These are phyloP conservation scores for Astrephomene gubernaculifera DNA, from an alignment of 139 green algal genomes.

Conservation along the genomic window DNA sequence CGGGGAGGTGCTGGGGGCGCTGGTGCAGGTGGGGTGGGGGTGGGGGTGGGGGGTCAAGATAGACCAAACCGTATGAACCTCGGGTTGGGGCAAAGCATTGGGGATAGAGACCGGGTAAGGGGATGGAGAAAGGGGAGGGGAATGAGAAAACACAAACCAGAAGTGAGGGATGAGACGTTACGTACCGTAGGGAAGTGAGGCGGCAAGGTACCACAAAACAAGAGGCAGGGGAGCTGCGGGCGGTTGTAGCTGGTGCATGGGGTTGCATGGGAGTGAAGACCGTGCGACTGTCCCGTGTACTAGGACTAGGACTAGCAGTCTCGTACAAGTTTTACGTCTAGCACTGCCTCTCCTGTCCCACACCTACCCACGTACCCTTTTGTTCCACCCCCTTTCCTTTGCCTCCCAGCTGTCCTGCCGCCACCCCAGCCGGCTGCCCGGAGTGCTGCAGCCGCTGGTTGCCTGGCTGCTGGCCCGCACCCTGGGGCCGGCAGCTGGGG, in stretches of 20 bases:
- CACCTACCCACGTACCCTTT: no score
- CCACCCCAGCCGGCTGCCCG: constrained; percentile 9
- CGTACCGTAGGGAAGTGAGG: no score
- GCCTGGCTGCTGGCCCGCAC: not conserved
- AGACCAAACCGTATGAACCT: no score
- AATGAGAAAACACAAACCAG: no score
- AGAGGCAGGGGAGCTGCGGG: no score
- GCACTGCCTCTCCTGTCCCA: not conserved
- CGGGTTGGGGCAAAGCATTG: no score
- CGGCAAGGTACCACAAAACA: no score
- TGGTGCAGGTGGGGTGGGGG: constrained; percentile 1
- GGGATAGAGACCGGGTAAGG: no score
- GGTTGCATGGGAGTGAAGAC: not conserved
- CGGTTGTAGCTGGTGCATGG: not conserved
- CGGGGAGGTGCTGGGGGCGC: constrained; percentile 26
- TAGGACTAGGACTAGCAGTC: not conserved
- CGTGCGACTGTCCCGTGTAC: not conserved
- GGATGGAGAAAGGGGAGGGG: no score
- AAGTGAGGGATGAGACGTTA: no score
- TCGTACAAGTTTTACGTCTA: not conserved
- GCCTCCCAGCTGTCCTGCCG: not conserved
- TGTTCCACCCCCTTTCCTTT: not conserved
- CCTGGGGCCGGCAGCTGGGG: not conserved
- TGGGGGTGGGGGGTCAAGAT: not conserved
- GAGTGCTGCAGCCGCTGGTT: constrained; percentile 8